Evolutionary conservation across 768 basidiomycete species (phyloP), one percentile per base, ranked within the genome.

Genomic region (Auriscalpium microsporum): DNA sequence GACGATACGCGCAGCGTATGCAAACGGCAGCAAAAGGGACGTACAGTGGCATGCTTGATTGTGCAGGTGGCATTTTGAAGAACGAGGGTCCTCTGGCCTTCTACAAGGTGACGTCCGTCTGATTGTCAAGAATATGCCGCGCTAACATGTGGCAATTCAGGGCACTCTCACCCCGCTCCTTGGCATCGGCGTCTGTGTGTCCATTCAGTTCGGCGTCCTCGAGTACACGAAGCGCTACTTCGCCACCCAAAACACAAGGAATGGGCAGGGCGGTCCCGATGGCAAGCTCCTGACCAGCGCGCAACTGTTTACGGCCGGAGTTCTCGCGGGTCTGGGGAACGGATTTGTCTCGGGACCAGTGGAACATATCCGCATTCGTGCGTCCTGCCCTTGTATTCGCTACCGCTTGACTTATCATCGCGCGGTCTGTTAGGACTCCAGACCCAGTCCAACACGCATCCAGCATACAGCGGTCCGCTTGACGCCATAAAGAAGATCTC

Each of bases 351-450:
- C 94, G 1, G 93, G 94, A 1, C 95, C 94, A 7, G 94, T 98
- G 16, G 94, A 98, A 69, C 94, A 97, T 66, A 94, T 97, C 67
- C 90, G 94, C 73, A 98, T 97, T 61, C 85, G 91, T 92, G 62
- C 68, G 87, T 59, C 38, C n/a, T 47, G 44, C 37, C 54, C 44
- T 61, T 49, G 52, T 34, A 36, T 56, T 50, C 19, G 21, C 38
- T 48, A 46, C 38, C 11, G 59, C 19, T 38, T 40, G 52, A 19
- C 28, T 16, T 10, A 33, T 21, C 13, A 11, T 21, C 45, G 21
- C 37, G 37, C n/a, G 33, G 9, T 48, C 10, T 53, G 17, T 4
- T 62, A 94, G 91, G 94, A 53, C 74, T 98, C 23, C 95, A 98
- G 72, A 94, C 90, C 1, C 95, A 97, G 67, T 84, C 87, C 8